Evolutionary conservation across 2,329 filamentous ascomycete genomes (phyloP), one percentile per base, ranked within the genome.

Genomic region (Aspergillus puulaauensis): DNA sequence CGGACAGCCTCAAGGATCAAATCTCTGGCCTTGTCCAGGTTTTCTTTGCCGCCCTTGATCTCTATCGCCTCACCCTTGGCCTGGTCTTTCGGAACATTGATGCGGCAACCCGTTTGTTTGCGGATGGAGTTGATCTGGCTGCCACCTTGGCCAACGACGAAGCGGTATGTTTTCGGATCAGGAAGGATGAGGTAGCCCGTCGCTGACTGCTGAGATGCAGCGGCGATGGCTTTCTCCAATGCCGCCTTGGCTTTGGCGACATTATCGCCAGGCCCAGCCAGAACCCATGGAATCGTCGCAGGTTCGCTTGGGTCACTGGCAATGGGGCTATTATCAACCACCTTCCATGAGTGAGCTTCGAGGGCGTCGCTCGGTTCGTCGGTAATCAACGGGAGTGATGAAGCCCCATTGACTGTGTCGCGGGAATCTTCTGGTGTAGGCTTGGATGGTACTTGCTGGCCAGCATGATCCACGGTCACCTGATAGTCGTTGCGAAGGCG

Each of bases 121-220:
- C 95, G 87, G 72, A 99, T 97, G 43, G 86, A 80, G 77, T 97
- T 97, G 74, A 99, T 96, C 76, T 93, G 93, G 74, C 86, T 90
- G 58, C 95, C 95, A 59, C 89, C 90, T 63, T 89, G 87, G 4
- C 95, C 95, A 66, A 99, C 92, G 49, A 99, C 90, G 63, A 90
- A 90, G 61, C 93, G 86, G 81, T 97, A 96, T 47, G 91, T 91
- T 66, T 85, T 86, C 11, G 95, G 91, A 71, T 99, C 93, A 0
- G 93, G 90, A 40, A 99, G 83, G 63, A 95, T 88, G 37, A 99
- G 84, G 75, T 96, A 97, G 5, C 95, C 95, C 1, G 88, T 91
- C 4, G 87, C 86, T 46, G 74, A 75, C 49, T 78, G 74, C 57
- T 78, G 72, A 2, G 69, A 68, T 5, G 72, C 73, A 82, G 87